Evolutionary conservation across 2,329 filamentous ascomycete species (phyloP), one percentile per base, ranked within the genome.

Genomic region (Bipolaris gigantea): DNA sequence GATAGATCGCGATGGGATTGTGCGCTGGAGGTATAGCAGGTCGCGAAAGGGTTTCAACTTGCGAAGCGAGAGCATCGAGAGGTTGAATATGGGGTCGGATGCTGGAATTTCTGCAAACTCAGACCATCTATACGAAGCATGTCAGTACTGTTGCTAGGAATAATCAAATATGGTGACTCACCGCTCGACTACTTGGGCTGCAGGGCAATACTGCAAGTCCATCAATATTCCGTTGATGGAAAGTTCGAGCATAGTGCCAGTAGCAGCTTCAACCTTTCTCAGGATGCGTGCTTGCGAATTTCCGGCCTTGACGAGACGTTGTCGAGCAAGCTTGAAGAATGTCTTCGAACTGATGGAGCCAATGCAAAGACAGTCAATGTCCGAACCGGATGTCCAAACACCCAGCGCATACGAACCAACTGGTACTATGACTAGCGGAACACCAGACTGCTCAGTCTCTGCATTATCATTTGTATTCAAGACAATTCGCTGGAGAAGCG

Each of bases 381-480:
- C 85, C 1, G 85, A 89, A 0, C 77, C 67, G 1, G 75, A 63
- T 1, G 82, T 84, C 84, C 85, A 88, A 3, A 86, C 81, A 9
- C 81, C 82, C 3, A 89, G 73, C 3, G 82, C 83, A 62, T 85
- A 88, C 0, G 86, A 89, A 0, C 86, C 87, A n/a, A 88, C 84
- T 0, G 85, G 79, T 5, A 84, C 77, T 7, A 89, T 64, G 1
- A 85, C 73, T 34, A 87, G 73, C 1, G 78, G 67, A 36, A 70
- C 64, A 8, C 66, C 62, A 1, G 64, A 55, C 3, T 38, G 39
- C 21, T 11, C 49, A 30, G 50, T 39, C 4, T 59, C 40, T 5
- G 60, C 32, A 25, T 45, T 50, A 19, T 38, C 44, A 1, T 62
- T 63, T 13, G 7, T 69, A 55, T 39, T 81, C 73, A 41, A 76